A percentile compares a stretch with the other conserved stretches of the same genome.
Conservation (phyloP, 2,329 filamentous ascomycete species). For the Cordyceps fumosorosea region DNA sequence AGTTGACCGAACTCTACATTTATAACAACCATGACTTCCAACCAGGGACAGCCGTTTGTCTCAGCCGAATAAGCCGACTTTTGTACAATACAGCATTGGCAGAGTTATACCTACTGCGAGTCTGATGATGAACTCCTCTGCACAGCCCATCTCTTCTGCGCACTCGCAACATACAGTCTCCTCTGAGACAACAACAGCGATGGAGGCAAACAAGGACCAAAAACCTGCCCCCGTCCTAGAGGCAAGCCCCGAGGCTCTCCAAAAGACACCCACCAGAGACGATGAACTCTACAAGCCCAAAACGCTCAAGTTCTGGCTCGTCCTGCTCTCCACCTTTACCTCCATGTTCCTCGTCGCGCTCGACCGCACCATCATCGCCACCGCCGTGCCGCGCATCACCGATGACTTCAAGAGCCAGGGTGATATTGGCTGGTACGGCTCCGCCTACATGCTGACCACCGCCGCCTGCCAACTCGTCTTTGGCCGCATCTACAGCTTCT, state of each 20-base stretch:
- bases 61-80: background rate
- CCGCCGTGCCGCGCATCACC: constrained; percentile 41
- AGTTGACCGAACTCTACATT: background rate
- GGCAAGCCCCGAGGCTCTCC: background rate
- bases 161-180: constrained; percentile 2
- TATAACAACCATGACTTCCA: background rate
- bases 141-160: background rate
- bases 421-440: constrained; percentile 57
- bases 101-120: background rate
- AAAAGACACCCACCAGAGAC: background rate
- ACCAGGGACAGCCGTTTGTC: background rate
- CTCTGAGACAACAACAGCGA: background rate
- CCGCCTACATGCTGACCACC: constrained; percentile 53
- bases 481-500: constrained; percentile 49
- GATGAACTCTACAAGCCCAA: constrained; percentile 44
- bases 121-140: background rate
- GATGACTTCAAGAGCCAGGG: constrained; percentile 46
- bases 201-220: background rate
- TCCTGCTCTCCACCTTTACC: constrained; percentile 46
- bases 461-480: constrained; percentile 47
- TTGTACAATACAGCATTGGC: background rate
- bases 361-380: constrained; percentile 44
- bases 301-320: constrained; percentile 49
- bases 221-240: background rate
- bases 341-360: constrained; percentile 53